A percentile compares a stretch with the other conserved stretches of the same genome.
Evolutionary conservation across 352 stramenopile genomes (phyloP).

Genomic region (Phytophthora ramorum): DNA sequence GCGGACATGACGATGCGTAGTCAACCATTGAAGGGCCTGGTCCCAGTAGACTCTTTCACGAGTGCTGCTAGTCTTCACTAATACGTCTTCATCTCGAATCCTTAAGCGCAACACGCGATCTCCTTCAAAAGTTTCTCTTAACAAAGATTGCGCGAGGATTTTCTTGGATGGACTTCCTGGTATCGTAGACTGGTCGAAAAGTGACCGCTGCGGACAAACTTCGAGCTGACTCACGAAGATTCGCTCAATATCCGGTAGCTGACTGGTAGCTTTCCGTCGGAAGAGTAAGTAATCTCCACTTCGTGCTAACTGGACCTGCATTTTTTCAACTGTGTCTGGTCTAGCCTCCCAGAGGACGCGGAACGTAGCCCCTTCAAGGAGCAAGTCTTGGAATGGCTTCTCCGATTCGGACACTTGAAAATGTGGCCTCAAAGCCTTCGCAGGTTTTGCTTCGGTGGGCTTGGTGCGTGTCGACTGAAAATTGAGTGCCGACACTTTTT

Average conservation of each 20-base stretch:
- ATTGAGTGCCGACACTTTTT: constrained; percentile 34
- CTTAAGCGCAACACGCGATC: constrained; percentile 47
- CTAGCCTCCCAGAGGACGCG: constrained; percentile 34
- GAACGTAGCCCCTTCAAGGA: constrained; percentile 32
- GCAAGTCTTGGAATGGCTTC: constrained; percentile 30
- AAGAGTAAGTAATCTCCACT: constrained; percentile 55
- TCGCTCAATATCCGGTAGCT: constrained; percentile 37
- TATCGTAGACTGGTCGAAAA: constrained; percentile 1
- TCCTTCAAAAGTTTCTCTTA: constrained; percentile 30
- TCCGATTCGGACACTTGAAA: constrained; percentile 16
- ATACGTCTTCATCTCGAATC: constrained; percentile 46
- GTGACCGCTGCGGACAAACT: constrained; percentile 37
- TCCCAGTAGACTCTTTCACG: constrained; percentile 47
- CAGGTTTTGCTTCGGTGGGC: neutral
- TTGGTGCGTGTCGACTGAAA: constrained; percentile 20
- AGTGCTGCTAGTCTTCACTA: constrained; percentile 40
- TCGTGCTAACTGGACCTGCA: constrained; percentile 43
- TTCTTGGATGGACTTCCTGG: constrained; percentile 22
- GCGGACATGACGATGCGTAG: constrained; percentile 16
- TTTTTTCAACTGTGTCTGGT: constrained; percentile 34
- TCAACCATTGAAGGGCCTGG: constrained; percentile 50
- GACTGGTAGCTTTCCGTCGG: constrained; percentile 29
- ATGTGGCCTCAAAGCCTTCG: constrained; percentile 2
- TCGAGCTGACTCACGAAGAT: constrained; percentile 53
- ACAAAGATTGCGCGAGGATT: constrained; percentile 16